Evolutionary conservation across 1,284 basidiomycete species (phyloP).

Genomic region (Trametes sp.): DNA sequence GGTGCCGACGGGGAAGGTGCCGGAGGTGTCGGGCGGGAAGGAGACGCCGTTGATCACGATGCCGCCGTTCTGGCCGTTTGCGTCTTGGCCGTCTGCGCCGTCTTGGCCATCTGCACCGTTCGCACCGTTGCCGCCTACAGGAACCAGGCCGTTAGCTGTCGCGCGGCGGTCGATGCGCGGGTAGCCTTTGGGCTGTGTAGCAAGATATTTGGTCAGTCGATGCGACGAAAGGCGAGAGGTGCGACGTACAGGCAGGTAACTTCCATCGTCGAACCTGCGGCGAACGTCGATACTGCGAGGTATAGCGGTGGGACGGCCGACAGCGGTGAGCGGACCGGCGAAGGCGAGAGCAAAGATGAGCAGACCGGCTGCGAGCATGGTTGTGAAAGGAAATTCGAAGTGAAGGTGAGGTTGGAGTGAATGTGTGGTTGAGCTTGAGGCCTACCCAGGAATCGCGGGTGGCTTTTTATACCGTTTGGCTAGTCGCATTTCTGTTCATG

Average conservation of each 20-base stretch:
- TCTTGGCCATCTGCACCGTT: not conserved
- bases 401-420: not conserved
- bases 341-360: slow-evolving; percentile 8
- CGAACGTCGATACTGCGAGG: not conserved
- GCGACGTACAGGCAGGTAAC: too few species aligned
- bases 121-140: not conserved
- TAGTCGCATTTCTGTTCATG: too few species aligned
- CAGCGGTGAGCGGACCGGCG: not conserved
- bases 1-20: slow-evolving; percentile 2
- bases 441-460: not conserved
- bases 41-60: slow-evolving; percentile 7
- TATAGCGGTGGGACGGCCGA: not conserved
- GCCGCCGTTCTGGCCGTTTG: slow-evolving; percentile 9
- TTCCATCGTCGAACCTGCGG: not conserved
- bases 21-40: slow-evolving; percentile 9
- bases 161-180: not conserved
- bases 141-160: slow-evolving; percentile 2
- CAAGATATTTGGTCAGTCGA: not conserved
- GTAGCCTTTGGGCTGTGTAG: not conserved
- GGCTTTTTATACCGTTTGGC: not conserved
- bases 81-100: slow-evolving; percentile 1
- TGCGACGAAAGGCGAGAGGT: too few species aligned
- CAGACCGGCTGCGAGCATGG: slow-evolving; percentile 24
- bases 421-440: not conserved
- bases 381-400: not conserved